These are phyloP conservation scores for Periconia digitata DNA, from an alignment of 2,329 filamentous ascomycete species.

Conservation along the genomic window DNA sequence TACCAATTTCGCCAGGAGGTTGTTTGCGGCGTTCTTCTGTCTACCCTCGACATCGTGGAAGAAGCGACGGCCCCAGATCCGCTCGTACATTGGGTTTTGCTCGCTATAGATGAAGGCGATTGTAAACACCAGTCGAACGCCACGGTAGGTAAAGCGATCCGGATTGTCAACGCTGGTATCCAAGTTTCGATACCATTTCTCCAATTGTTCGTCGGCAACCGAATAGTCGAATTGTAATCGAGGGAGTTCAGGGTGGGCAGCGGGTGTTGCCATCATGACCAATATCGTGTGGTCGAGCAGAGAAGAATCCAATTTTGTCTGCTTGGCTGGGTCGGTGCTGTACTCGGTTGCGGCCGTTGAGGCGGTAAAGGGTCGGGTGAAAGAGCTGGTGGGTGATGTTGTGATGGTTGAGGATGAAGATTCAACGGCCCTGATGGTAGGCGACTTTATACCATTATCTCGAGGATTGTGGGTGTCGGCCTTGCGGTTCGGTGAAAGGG, in stretches of 20 bases:
- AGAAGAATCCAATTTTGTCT: too few relatives aligned
- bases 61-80: neutral
- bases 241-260: too few relatives aligned
- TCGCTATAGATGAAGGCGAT: neutral
- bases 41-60: neutral
- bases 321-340: too few relatives aligned
- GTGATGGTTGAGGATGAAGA: neutral
- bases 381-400: neutral
- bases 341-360: constrained; percentile 1
- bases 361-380: neutral
- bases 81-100: neutral
- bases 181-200: neutral
- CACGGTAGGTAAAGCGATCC: neutral
- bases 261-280: too few relatives aligned
- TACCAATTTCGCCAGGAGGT: neutral
- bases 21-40: too few relatives aligned
- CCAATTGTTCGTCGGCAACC: neutral
- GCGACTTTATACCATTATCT: too few relatives aligned
- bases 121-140: neutral
- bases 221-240: neutral
- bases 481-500: neutral
- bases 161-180: neutral
- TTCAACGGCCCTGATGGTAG: too few relatives aligned
- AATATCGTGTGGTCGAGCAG: too few relatives aligned
- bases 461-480: too few relatives aligned